Evolutionary conservation across 129 eudicot species (phyloP), one percentile per base, ranked within the genome.

Genomic region (Centrapalus pauciflorus): DNA sequence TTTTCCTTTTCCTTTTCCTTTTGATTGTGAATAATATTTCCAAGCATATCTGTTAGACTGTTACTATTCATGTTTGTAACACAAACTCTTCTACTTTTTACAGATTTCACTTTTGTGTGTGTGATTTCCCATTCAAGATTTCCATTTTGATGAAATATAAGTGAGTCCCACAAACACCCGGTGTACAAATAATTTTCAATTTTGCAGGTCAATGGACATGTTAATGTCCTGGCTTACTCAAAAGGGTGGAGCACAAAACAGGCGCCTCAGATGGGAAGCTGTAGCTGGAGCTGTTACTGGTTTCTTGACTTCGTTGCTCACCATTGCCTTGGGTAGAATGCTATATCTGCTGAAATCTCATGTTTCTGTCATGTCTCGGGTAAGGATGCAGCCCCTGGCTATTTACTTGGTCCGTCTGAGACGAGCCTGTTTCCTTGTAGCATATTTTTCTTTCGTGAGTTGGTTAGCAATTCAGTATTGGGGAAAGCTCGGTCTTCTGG

Each of bases 401-500:
- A 73, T 60, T 29, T 55, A 81, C 75, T 29, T 76, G 11, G 52
- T 61, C 41, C 85, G 77, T 12, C 45, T 94, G 43, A 80, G 69
- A 55, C 84, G 90, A 45, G 77, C 46, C 21, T 89, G 88, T 75
- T 80, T 86, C 48, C 75, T 89, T 68, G 72, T 81, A 43, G 88
- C 89, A 37, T 94, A 94, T 76, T 79, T 84, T 71, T 84, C 90
- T 56, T 73, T 94, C 55, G 81, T 81, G 61, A 76, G 95, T 67
- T 94, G 95, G 97, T 51, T 94, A 72, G 76, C 81, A 4, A 66
- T 84, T 62, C 86, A 86, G 71, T 89, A 86, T 72, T 71, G 85
- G 20, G 85, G 71, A 73, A 82, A 83, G 86, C 83, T 94, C 3
- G 90, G 95, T 70, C 71, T 89, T 28, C 64, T 83, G 24, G 84